Conservation (phyloP, 179 eudicot species). For the Silene vulgaris region DNA sequence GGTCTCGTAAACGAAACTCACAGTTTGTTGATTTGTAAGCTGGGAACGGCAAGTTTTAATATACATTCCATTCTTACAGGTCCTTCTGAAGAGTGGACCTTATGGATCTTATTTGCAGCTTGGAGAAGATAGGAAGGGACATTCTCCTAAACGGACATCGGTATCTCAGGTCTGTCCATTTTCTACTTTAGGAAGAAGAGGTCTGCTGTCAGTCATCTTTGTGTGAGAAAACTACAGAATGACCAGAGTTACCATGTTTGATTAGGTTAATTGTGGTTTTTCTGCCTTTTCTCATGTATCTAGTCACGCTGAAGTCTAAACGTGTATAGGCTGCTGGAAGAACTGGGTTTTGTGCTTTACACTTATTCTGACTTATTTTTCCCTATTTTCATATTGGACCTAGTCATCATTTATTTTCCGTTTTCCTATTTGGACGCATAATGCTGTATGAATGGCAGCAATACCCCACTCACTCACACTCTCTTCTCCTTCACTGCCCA, state of each 20-base stretch:
- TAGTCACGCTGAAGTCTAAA: not conserved
- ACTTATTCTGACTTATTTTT: too few relatives aligned
- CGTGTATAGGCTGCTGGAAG: constrained; percentile 7
- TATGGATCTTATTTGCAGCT: constrained; percentile 90
- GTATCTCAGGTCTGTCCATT: constrained; percentile 37
- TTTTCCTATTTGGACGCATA: too few relatives aligned
- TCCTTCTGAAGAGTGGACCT: constrained; percentile 82
- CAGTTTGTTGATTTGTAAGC: constrained; percentile 2
- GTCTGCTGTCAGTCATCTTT: not conserved
- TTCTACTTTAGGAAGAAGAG: not conserved
- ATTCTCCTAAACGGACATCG: constrained; percentile 70
- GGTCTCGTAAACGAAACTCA: constrained; percentile 38
- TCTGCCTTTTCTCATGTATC: not conserved
- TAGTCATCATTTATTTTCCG: too few relatives aligned
- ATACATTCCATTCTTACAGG: constrained; percentile 34
- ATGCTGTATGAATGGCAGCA: too few relatives aligned
- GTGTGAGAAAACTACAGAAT: not conserved
- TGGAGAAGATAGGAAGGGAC: constrained; percentile 85
- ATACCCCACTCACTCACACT: too few relatives aligned
- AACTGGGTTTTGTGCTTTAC: not conserved
- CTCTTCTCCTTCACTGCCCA: too few relatives aligned
- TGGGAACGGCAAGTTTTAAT: not conserved
- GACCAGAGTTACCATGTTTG: not conserved
- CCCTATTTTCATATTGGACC: too few relatives aligned
- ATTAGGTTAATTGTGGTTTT: constrained; percentile 15